These are phyloP conservation scores for Chlamydomonas applanata DNA, from an alignment of 139 green algal genomes.

Conservation along the genomic window DNA sequence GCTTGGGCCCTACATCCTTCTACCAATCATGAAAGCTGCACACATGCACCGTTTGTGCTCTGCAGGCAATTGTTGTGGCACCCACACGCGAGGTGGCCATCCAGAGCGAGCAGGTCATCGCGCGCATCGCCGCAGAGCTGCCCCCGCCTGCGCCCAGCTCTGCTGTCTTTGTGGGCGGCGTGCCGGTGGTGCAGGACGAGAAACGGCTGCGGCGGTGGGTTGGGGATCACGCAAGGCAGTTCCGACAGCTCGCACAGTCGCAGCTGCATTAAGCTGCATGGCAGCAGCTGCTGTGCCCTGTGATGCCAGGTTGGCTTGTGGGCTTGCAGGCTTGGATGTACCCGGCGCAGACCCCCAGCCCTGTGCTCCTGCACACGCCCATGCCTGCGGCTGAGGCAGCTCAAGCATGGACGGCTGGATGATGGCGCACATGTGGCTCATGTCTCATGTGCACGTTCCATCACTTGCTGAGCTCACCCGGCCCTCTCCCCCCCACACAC, in stretches of 20 bases:
- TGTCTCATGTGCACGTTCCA: no score
- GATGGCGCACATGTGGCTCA: no score
- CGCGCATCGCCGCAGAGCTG: constrained; percentile 33
- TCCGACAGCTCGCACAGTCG: no score
- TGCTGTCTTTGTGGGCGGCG: constrained; percentile 65
- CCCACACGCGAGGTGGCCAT: constrained; percentile 84
- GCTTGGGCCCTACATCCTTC: not conserved
- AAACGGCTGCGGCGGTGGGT: constrained; percentile 31
- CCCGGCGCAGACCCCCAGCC: no score
- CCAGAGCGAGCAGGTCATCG: constrained; percentile 61
- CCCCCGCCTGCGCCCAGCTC: constrained; percentile 29
- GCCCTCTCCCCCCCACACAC: no score
- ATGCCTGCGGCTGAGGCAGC: no score
- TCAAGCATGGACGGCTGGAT: no score
- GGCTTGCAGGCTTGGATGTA: no score
- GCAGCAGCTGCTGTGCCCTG: not conserved
- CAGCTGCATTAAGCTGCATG: not conserved
- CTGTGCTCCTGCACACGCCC: no score
- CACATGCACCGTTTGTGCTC: not conserved
- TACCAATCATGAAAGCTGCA: not conserved
- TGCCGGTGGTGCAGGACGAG: constrained; percentile 61
- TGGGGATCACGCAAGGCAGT: not conserved
- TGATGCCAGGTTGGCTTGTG: no score
- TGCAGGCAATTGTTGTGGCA: constrained; percentile 75
- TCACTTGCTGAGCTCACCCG: no score